Conservation (phyloP, 345 rosid species). For the Populus alba region DNA sequence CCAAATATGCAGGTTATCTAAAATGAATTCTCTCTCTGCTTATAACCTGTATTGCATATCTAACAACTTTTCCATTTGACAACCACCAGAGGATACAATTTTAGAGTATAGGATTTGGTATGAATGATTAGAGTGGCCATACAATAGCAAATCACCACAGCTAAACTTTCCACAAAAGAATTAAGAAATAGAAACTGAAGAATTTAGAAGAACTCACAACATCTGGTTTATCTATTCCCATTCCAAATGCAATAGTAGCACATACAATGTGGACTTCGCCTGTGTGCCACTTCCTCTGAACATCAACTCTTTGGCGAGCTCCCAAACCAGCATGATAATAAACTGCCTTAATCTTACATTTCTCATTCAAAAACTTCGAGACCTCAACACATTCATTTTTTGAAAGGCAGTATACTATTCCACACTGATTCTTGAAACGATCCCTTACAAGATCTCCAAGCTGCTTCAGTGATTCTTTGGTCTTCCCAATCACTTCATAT, state of each 20-base stretch:
- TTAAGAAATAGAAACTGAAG: neutral
- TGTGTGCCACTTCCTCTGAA: conserved; percentile 78
- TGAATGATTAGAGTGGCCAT: neutral
- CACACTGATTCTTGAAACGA: conserved; percentile 67
- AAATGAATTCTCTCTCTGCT: too few species aligned
- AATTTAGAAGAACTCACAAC: conserved; percentile 47
- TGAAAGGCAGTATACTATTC: conserved; percentile 84
- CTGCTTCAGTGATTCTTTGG: conserved; percentile 74
- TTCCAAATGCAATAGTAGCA: conserved; percentile 92
- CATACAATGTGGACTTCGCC: conserved; percentile 82
- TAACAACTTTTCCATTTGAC: neutral
- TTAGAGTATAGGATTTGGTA: neutral
- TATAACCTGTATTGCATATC: neutral
- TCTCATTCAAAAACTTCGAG: conserved; percentile 63
- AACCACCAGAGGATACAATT: too few species aligned
- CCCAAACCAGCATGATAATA: conserved; percentile 84
- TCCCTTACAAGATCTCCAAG: conserved; percentile 65
- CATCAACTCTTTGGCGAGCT: conserved; percentile 64
- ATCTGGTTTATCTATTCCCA: conserved; percentile 96
- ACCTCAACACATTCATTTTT: conserved; percentile 82
- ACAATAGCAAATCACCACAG: neutral
- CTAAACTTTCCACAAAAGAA: neutral
- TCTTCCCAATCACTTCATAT: conserved; percentile 76
- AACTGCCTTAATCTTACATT: conserved; percentile 68
- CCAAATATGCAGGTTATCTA: too few species aligned